These are phyloP conservation scores for Magnaporthiopsis poae DNA, from an alignment of 2,329 filamentous ascomycete genomes.

Conservation along the genomic window DNA sequence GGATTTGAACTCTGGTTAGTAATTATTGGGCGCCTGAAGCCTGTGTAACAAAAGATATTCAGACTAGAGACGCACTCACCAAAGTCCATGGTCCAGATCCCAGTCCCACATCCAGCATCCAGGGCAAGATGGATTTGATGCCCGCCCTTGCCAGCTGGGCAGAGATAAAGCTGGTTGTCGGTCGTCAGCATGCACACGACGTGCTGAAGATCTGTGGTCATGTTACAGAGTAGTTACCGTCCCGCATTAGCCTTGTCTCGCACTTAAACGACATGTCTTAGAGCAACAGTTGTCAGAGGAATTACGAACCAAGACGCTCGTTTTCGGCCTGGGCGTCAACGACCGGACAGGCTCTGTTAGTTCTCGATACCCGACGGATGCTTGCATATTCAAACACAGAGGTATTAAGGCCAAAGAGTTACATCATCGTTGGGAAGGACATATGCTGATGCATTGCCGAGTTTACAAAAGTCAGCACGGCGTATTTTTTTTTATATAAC, in stretches of 20 bases:
- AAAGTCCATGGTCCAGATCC: slow-evolving; percentile 8
- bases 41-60: neutral
- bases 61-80: neutral
- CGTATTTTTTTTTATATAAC: too few relatives aligned
- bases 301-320: slow-evolving; percentile 4
- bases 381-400: neutral
- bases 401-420: neutral
- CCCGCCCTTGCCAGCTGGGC: slow-evolving; percentile 3
- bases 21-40: neutral
- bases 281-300: too few relatives aligned
- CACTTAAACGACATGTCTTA: too few relatives aligned
- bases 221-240: neutral
- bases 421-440: slow-evolving; percentile 2
- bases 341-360: neutral
- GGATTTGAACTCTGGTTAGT: neutral
- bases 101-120: slow-evolving; percentile 7
- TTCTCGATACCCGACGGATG: neutral
- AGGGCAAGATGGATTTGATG: slow-evolving; percentile 2
- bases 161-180: slow-evolving; percentile 11
- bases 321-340: neutral
- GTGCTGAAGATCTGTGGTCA: slow-evolving; percentile 12
- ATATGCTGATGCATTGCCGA: neutral
- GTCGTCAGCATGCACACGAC: slow-evolving; percentile 11
- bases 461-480: neutral
- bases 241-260: neutral